phyloP scores from a whole-genome alignment of 495 filamentous ascomycete genomes.

The Massariosphaeria phaeospora region DNA sequence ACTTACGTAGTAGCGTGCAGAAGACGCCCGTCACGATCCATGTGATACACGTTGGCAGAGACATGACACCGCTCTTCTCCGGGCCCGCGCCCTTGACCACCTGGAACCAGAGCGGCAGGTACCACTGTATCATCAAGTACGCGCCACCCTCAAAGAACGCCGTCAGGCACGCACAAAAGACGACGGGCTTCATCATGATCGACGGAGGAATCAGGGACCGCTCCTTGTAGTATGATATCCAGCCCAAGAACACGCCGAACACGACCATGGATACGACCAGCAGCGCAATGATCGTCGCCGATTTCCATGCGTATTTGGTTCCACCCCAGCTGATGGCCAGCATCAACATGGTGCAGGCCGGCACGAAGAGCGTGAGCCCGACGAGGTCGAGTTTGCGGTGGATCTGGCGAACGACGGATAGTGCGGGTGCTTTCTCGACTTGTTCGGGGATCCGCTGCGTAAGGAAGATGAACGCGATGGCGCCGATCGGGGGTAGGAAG shows the following conservation, averaged over 20 bases:
- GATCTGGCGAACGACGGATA: slow-evolving; percentile 34
- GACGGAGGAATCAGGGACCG: slow-evolving; percentile 48
- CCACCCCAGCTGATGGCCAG: slow-evolving; percentile 50
- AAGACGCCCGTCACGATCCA: neutral
- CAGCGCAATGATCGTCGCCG: slow-evolving; percentile 45
- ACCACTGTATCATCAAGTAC: slow-evolving; percentile 28
- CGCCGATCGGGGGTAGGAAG: slow-evolving; percentile 56
- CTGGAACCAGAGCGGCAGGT: slow-evolving; percentile 42
- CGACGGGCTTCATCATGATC: slow-evolving; percentile 19
- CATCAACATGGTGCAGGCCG: slow-evolving; percentile 46
- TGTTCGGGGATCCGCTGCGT: slow-evolving; percentile 49
- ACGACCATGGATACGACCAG: slow-evolving; percentile 48
- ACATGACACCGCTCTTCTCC: slow-evolving; percentile 28
- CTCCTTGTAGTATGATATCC: slow-evolving; percentile 46
- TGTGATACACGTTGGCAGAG: slow-evolving; percentile 22
- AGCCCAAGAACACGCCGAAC: slow-evolving; percentile 43
- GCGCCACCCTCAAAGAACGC: neutral
- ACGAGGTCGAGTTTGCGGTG: slow-evolving; percentile 45
- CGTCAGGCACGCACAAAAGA: neutral
- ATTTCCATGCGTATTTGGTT: slow-evolving; percentile 45
- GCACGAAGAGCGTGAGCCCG: slow-evolving; percentile 45
- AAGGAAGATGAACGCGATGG: slow-evolving; percentile 43
- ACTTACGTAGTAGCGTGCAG: slow-evolving; percentile 7
- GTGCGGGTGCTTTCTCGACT: neutral
- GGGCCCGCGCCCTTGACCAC: slow-evolving; percentile 35